These are phyloP conservation scores for Acorus gramineus DNA, from an alignment of 106 monocot species.

Conservation along the genomic window DNA sequence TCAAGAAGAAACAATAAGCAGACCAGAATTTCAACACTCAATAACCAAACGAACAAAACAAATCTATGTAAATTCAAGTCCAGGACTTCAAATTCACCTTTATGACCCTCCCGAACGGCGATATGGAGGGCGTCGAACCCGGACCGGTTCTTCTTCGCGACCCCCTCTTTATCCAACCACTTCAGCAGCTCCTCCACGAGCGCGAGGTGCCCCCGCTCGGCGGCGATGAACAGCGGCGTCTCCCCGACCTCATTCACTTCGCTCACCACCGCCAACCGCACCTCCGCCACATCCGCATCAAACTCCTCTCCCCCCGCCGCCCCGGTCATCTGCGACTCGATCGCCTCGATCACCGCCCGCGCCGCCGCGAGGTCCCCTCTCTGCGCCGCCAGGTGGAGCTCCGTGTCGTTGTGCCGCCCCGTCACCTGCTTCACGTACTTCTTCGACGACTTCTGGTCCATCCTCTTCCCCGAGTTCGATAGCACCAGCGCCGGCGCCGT, in stretches of 20 bases:
- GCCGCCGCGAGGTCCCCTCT: constrained; percentile 32
- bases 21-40: background rate
- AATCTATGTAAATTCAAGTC: no score
- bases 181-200: constrained; percentile 41
- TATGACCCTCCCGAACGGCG: constrained; percentile 32
- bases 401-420: constrained; percentile 47
- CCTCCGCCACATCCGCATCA: constrained; percentile 41
- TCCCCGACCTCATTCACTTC: constrained; percentile 41
- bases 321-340: constrained; percentile 41
- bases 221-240: constrained; percentile 35
- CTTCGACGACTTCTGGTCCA: constrained; percentile 25
- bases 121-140: constrained; percentile 28
- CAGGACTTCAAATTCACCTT: constrained; percentile 14
- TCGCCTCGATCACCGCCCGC: constrained; percentile 29
- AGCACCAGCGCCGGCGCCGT: no score
- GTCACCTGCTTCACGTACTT: constrained; percentile 57
- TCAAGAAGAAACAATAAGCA: no score
- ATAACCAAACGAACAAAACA: background rate
- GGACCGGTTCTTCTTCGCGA: constrained; percentile 32
- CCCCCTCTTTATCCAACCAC: constrained; percentile 27
- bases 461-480: constrained; percentile 9
- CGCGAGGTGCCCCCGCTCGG: constrained; percentile 27
- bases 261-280: constrained; percentile 32
- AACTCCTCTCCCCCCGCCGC: constrained; percentile 22
- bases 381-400: constrained; percentile 43